phyloP scores from a whole-genome alignment of 257 asterid genomes.

The Fraxinus pennsylvanica region DNA sequence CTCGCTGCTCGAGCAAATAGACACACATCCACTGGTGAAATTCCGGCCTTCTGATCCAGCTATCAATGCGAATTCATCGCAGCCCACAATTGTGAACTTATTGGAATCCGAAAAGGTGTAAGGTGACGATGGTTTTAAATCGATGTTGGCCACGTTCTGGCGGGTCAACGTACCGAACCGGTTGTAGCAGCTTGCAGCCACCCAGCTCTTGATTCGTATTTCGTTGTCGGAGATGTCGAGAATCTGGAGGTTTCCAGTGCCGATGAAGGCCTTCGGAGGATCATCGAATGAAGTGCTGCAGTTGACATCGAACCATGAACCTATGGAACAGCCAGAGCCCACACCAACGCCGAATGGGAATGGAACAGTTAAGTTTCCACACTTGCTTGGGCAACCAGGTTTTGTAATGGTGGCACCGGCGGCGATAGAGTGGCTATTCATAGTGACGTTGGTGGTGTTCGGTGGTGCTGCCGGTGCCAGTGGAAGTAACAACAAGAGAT shows the following conservation, averaged over 20 bases:
- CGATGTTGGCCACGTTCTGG: neutral
- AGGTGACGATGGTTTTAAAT: slow-evolving; percentile 1
- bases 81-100: slow-evolving; percentile 40
- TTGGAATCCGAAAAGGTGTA: slow-evolving; percentile 33
- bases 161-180: neutral
- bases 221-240: slow-evolving; percentile 23
- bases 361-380: slow-evolving; percentile 51
- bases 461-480: slow-evolving; percentile 14
- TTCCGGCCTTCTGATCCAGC: slow-evolving; percentile 25
- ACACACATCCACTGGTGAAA: slow-evolving; percentile 37
- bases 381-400: slow-evolving; percentile 42
- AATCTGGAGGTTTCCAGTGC: slow-evolving; percentile 16
- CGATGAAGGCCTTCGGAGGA: slow-evolving; percentile 30
- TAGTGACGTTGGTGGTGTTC: neutral
- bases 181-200: slow-evolving; percentile 29
- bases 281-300: slow-evolving; percentile 35
- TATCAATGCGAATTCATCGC: slow-evolving; percentile 38
- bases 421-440: slow-evolving; percentile 8
- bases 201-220: slow-evolving; percentile 19
- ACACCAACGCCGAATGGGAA: slow-evolving; percentile 50
- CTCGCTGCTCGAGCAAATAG: slow-evolving; percentile 26
- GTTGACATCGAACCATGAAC: slow-evolving; percentile 34
- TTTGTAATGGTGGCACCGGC: slow-evolving; percentile 23
- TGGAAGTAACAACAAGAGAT: slow-evolving; percentile 18
- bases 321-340: slow-evolving; percentile 35